Conservation (phyloP, 495 filamentous ascomycete genomes). For the Aspergillus cavernicola region DNA sequence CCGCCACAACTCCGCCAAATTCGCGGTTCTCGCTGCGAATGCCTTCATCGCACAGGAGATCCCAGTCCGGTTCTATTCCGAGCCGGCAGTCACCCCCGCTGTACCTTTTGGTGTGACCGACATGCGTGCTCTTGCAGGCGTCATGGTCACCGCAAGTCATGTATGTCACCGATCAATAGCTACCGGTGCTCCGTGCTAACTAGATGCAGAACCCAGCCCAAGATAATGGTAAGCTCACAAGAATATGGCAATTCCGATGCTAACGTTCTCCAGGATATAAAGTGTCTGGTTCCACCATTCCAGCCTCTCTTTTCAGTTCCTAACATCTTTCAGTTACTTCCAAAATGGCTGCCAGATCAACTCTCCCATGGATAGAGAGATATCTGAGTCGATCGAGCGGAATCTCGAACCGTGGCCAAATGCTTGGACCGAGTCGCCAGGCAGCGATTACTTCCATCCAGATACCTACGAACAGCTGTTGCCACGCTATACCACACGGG, state of each 20-base stretch:
- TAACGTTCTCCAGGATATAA: constrained; percentile 53
- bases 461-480: constrained; percentile 38
- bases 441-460: constrained; percentile 38
- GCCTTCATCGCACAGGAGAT: constrained; percentile 61
- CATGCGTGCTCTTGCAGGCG: constrained; percentile 56
- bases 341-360: constrained; percentile 69
- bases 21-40: constrained; percentile 60
- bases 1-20: constrained; percentile 62
- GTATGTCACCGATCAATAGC: constrained; percentile 24
- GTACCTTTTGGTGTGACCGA: constrained; percentile 64
- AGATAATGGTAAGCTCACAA: constrained; percentile 52
- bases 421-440: constrained; percentile 48
- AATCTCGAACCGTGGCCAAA: constrained; percentile 52
- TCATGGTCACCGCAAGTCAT: constrained; percentile 73
- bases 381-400: constrained; percentile 54
- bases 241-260: neutral
- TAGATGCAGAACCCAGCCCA: constrained; percentile 54
- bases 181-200: constrained; percentile 15
- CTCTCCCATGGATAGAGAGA: constrained; percentile 58
- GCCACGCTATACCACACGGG: constrained; percentile 39
- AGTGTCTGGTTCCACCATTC: constrained; percentile 40
- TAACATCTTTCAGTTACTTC: constrained; percentile 48
- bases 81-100: constrained; percentile 58
- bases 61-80: constrained; percentile 58
- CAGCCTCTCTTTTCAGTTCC: constrained; percentile 6